A percentile compares a stretch with the other conserved stretches of the same genome.
phyloP scores from a whole-genome alignment of 768 basidiomycete genomes.

The Tulasnella sp. region DNA sequence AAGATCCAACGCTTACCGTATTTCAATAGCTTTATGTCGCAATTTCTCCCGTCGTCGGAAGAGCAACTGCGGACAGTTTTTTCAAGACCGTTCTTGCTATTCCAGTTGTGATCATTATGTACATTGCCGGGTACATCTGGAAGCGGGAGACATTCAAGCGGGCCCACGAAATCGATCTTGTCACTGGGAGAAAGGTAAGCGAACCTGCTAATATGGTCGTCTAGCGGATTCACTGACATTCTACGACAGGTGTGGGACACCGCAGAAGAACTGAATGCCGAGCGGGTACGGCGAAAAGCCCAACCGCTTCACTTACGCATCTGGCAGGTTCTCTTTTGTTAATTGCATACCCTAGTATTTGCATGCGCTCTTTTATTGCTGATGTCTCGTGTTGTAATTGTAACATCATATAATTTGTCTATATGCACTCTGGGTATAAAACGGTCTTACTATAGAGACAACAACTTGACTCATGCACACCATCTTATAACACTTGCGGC shows the following conservation, averaged over 20 bases:
- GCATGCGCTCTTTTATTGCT: too few relatives aligned
- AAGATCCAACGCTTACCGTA: neutral
- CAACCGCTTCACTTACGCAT: neutral
- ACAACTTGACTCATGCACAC: too few relatives aligned
- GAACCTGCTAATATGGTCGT: neutral
- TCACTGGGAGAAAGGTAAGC: constrained; percentile 16
- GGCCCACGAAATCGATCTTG: constrained; percentile 26
- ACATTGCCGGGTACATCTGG: constrained; percentile 23
- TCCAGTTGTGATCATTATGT: constrained; percentile 25
- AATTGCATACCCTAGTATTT: too few relatives aligned
- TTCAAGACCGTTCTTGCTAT: constrained; percentile 26
- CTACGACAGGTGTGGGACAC: constrained; percentile 1
- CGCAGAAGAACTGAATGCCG: neutral
- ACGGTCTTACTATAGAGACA: too few relatives aligned
- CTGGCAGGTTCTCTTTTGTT: neutral
- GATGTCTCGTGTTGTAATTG: too few relatives aligned
- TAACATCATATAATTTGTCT: too few relatives aligned
- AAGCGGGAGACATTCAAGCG: constrained; percentile 23
- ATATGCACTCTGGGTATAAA: too few relatives aligned
- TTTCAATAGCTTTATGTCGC: constrained; percentile 28
- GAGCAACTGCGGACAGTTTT: constrained; percentile 22
- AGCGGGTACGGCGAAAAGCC: neutral
- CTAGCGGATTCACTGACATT: neutral
- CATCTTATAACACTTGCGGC: too few relatives aligned
- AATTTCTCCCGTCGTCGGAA: constrained; percentile 24